phyloP scores from a whole-genome alignment of 2,329 filamentous ascomycete genomes.

The Stagonosporopsis tanaceti region DNA sequence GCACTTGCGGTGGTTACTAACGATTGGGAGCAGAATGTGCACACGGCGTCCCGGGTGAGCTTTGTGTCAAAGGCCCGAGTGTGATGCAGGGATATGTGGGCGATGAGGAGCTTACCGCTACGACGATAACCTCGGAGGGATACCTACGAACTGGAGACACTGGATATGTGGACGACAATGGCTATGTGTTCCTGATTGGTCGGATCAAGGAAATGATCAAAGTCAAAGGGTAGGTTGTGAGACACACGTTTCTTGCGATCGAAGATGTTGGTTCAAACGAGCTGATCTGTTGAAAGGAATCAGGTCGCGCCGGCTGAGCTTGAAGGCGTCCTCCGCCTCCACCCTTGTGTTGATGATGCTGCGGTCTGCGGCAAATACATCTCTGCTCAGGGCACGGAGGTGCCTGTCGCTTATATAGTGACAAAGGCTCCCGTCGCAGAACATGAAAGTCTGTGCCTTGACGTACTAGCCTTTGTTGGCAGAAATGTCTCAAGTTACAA shows the following conservation, averaged over 20 bases:
- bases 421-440: neutral
- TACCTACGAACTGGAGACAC: slow-evolving; percentile 45
- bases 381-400: neutral
- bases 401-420: neutral
- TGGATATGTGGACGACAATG: slow-evolving; percentile 42
- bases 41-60: slow-evolving; percentile 47
- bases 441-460: too few species aligned
- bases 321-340: slow-evolving; percentile 62
- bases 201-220: slow-evolving; percentile 61
- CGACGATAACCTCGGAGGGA: slow-evolving; percentile 36
- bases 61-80: slow-evolving; percentile 48
- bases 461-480: too few species aligned
- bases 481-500: too few species aligned
- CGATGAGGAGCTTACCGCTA: slow-evolving; percentile 31
- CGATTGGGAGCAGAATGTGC: too few species aligned
- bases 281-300: slow-evolving; percentile 34
- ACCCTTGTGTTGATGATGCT: slow-evolving; percentile 54
- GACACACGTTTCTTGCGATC: neutral
- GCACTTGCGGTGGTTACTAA: too few species aligned
- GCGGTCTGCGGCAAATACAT: neutral
- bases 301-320: slow-evolving; percentile 67
- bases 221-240: slow-evolving; percentile 56
- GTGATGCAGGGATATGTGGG: slow-evolving; percentile 50
- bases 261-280: neutral
- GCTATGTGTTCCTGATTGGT: slow-evolving; percentile 38